Base-by-base conservation (phyloP, 345 rosid species). In the Ceriops tagal region DNA sequence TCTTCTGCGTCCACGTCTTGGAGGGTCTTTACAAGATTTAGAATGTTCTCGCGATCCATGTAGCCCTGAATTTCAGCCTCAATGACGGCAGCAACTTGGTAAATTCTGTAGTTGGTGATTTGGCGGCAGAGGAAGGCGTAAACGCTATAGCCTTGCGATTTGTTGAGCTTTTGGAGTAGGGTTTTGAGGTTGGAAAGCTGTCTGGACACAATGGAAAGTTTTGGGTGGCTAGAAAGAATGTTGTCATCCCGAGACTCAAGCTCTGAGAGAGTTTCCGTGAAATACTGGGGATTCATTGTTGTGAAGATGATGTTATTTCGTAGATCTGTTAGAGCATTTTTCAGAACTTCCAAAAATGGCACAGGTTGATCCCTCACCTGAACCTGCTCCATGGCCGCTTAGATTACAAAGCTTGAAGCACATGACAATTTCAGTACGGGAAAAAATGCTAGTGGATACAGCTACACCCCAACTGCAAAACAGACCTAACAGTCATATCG, bases 101-200 rank as follows among this genome's bases (percentile, higher is more conserved):
- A 80, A 30, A 85, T 77, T 71, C 66, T 75, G 70, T 80, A 85
- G 49, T 66, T 78, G 63, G 66, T 75, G 68, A 81, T 51, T 27
- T 79, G 87, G 43, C 85, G 83, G 28, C 67, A 62, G 51, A 87
- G 66, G 58, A 85, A 34, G 51, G 78, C 72, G 9, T 37, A 66
- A 0, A 82, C 63, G 72, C 82, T 58, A 51, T 64, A 72, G 13
- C 77, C 84, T 27, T 69, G 72, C 1, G 35, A 71, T 26, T 61
- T 72, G 63, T 76, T 47, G 21, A 80, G 82, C 64, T 80, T 79
- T 51, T 73, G 70, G 20, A 73, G 68, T 9, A 71, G 73, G 64
- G 78, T 71, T 78, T 79, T 79, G 59, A 87, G 85, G 66, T 67
- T 52, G 61, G 27, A 27, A 28, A 83, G 62, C 2, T 79, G 65